Base-by-base conservation (phyloP, 345 rosid genomes). In the Anacardium occidentale region DNA sequence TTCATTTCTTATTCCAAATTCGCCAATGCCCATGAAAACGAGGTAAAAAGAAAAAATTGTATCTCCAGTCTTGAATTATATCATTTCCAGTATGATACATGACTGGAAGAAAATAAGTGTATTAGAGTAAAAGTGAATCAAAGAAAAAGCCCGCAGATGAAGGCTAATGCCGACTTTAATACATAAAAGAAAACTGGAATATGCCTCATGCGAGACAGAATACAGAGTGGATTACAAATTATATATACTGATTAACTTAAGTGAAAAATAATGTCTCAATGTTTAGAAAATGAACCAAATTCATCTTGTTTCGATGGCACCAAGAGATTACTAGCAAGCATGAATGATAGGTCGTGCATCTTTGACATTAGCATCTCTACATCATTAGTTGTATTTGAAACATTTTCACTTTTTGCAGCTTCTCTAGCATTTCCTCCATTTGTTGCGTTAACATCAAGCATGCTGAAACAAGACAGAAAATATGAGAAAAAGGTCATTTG, bases 271-370 rank as follows among this genome's bases (percentile, higher is more conserved):
- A 69, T 18, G 34, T 25, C 24, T 64, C 62, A 59, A 69, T 52
- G 62, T 62, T 56, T 59, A 56, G 70, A 73, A 60, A 58, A 21
- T n/a, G 64, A 42, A 71, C 44, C 12, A 66, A 53, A 64, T 63
- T 42, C 53, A 60, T 69, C 81, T 44, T 26, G 14, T 59, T 67
- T 70, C 57, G 79, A 75, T 17, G 96, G 93, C 17, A 90, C 42
- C 48, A 90, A 82, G 56, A 91, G 91, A 70, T 80, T 70, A 56
- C 74, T 87, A 64, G 84, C 90, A 6, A 88, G 89, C 97, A 94
- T 94, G 79, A 94, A 91, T 12, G 94, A 94, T 61, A 94, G 91
- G 79, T 90, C 97, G 76, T 87, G 97, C 94, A 88, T 90, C 88
- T 87, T 92, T 22, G 91, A 87, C 77, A 91, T 83, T 59, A 90